A percentile compares a stretch with the other conserved stretches of the same genome.
phyloP scores from a whole-genome alignment of 805 yeast genomes.

The Yarrowia sp. region DNA sequence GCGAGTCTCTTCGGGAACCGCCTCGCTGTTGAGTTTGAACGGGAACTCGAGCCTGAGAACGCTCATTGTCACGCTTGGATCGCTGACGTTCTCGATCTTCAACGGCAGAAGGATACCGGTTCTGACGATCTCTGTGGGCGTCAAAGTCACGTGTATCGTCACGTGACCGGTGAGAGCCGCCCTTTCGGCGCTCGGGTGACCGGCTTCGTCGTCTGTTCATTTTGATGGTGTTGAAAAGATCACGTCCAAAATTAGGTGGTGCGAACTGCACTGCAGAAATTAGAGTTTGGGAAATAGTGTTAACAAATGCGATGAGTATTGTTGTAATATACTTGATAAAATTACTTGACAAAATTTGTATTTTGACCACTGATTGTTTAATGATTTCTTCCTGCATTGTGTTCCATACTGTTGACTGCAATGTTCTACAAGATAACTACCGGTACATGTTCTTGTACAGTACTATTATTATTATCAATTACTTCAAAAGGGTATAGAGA shows the following conservation, averaged over 20 bases:
- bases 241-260: slow-evolving; percentile 3
- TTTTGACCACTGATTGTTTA: no score
- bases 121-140: not conserved
- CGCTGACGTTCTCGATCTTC: slow-evolving; percentile 22
- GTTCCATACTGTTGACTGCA: no score
- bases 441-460: no score
- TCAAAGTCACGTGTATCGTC: not conserved
- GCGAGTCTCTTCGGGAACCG: not conserved
- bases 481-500: no score
- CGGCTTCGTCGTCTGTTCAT: slow-evolving; percentile 22
- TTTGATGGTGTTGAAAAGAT: not conserved
- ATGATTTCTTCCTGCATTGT: no score
- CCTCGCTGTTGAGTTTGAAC: not conserved
- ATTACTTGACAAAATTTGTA: no score
- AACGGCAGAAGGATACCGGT: slow-evolving; percentile 16
- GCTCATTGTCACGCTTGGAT: not conserved
- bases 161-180: slow-evolving; percentile 1
- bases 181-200: slow-evolving; percentile 3
- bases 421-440: no score
- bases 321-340: no score
- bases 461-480: no score
- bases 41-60: slow-evolving; percentile 1
- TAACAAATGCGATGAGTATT: not conserved
- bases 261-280: slow-evolving; percentile 2
- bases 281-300: slow-evolving; percentile 1